Evolutionary conservation across 225 moss, liverwort and hornwort genomes (phyloP).

Genomic region (Physcomitrellopsis africana): DNA sequence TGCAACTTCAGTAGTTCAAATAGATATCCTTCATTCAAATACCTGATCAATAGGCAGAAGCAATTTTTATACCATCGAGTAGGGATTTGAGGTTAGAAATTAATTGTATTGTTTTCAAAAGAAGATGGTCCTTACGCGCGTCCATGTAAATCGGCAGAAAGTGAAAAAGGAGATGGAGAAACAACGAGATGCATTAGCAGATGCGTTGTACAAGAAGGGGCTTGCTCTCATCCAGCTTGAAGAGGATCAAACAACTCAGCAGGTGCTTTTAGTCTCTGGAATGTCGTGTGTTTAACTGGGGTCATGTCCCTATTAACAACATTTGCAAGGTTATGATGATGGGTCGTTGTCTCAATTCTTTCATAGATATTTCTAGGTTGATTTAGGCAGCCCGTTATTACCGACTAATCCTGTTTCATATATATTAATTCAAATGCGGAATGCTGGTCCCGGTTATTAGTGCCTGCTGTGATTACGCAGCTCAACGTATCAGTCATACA

Average conservation of each 20-base stretch:
- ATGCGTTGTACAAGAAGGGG: constrained; percentile 73
- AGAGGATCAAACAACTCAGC: constrained; percentile 34
- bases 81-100: background rate
- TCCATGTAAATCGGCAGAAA: constrained; percentile 49
- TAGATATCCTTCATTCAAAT: background rate
- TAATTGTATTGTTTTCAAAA: background rate
- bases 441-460: background rate
- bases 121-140: background rate
- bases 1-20: background rate
- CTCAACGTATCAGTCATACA: background rate
- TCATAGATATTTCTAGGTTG: background rate
- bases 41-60: background rate
- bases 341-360: background rate
- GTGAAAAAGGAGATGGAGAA: constrained; percentile 70
- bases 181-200: constrained; percentile 71
- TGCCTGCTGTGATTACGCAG: background rate
- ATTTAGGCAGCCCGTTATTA: background rate
- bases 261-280: constrained; percentile 8
- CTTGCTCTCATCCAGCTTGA: constrained; percentile 53
- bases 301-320: background rate
- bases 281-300: background rate
- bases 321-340: background rate
- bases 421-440: background rate
- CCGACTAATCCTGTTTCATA: background rate
- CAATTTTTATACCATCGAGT: background rate